Percentiles rank a stretch among this genome's conserved stretches.
Evolutionary conservation across 495 filamentous ascomycete species (phyloP).

Genomic region (Glonium stellatum): DNA sequence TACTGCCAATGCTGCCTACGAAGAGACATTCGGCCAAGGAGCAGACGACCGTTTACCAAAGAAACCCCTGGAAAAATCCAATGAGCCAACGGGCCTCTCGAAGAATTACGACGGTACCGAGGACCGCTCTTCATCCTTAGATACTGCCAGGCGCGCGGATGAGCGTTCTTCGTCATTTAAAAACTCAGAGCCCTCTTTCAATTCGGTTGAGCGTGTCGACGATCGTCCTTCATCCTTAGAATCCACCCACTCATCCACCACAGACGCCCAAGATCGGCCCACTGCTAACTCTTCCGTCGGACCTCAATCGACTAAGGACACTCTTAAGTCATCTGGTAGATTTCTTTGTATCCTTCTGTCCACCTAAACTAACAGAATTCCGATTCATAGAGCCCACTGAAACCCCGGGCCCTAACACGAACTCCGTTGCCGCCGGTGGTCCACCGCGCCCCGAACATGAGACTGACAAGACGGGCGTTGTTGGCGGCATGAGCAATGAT

Average conservation of each 20-base stretch:
- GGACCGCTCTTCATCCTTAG: not conserved
- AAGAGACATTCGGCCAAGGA: slow-evolving; percentile 5
- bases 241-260: not conserved
- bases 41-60: not conserved
- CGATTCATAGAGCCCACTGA: slow-evolving; percentile 5
- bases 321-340: not conserved
- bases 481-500: slow-evolving; percentile 8
- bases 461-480: slow-evolving; percentile 28
- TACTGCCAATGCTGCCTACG: not conserved
- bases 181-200: not conserved
- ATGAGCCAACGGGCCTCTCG: not conserved
- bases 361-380: not conserved
- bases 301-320: not conserved
- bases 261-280: not conserved
- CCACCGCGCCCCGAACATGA: slow-evolving; percentile 17
- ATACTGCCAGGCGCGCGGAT: not conserved
- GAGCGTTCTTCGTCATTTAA: not conserved
- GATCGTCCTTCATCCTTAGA: not conserved
- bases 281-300: not conserved
- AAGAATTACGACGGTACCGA: not conserved
- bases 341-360: not conserved
- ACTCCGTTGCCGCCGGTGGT: slow-evolving; percentile 10
- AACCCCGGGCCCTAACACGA: slow-evolving; percentile 7
- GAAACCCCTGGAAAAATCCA: not conserved
- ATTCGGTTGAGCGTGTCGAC: not conserved